Evolutionary conservation across 176 grass and related monocot genomes (phyloP).

Genomic region (Otatea glauca): DNA sequence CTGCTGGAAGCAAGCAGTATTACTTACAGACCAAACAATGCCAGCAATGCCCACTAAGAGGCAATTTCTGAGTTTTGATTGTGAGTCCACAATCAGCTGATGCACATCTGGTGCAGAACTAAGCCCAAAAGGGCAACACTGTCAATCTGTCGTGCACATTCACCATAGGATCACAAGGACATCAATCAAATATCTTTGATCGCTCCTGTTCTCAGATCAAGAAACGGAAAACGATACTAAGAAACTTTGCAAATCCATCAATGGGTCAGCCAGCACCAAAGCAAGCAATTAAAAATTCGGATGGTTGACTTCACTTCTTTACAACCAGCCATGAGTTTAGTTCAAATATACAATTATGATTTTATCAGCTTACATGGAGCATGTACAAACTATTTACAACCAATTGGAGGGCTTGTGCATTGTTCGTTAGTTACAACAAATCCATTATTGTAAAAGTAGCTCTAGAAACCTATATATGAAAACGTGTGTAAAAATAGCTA

Average conservation of each 20-base stretch:
- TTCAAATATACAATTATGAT: slow-evolving; percentile 16
- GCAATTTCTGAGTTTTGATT: neutral
- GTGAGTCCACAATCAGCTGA: neutral
- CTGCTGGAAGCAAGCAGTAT: neutral
- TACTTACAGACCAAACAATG: neutral
- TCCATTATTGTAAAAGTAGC: slow-evolving; percentile 6
- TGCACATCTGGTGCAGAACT: neutral
- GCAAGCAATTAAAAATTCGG: neutral
- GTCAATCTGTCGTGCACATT: neutral
- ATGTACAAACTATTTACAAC: slow-evolving; percentile 44
- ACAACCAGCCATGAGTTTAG: slow-evolving; percentile 14
- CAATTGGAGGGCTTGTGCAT: slow-evolving; percentile 16
- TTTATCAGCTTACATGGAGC: slow-evolving; percentile 40
- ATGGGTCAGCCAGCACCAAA: neutral
- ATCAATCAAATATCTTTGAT: neutral
- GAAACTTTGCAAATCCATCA: neutral
- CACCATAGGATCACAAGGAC: neutral
- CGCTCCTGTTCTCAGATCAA: neutral
- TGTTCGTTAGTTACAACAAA: neutral
- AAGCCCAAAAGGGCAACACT: neutral
- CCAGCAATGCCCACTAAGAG: neutral
- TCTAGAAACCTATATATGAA: neutral
- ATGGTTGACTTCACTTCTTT: neutral
- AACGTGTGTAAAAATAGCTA: slow-evolving; percentile 10
- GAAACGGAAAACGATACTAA: neutral